Evolutionary conservation across 2,329 filamentous ascomycete genomes (phyloP), one percentile per base, ranked within the genome.

Genomic region (Huntiella abstrusa): DNA sequence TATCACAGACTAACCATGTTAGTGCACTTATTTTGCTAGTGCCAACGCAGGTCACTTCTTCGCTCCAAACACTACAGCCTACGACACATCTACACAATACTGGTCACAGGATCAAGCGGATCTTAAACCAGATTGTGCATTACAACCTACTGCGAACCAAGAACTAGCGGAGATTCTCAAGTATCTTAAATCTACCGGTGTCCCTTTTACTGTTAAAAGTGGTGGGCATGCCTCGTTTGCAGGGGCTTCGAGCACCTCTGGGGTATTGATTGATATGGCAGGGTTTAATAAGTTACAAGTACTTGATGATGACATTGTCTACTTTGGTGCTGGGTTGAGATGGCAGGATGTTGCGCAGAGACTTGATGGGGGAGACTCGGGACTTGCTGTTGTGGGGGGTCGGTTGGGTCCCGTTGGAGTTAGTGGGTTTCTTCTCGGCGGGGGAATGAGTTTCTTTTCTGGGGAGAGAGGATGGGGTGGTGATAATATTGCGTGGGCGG

Each of bases 291-390:
- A 28, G 22, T 28, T 28, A 10, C 6, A 28, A 28, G 22, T 28
- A 28, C 22, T 28, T 7, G 22, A 28, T 28, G 8, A 28, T 10
- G 22, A 28, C 3, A 28, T 28, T 10, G 22, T 28, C 57, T 36
- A 42, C 12, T 56, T 71, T 11, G 68, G 67, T 0, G 54, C 64
- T 0, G 70, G 68, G 2, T 60, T 60, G n/a, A 57, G 61, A 4
- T 73, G 68, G 69, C 48, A 48, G 1, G 47, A 51, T 6, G 52
- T 56, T 3, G 57, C 57, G 19, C 47, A 49, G 11, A 35, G 47
- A 4, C 46, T 59, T 5, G 52, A 54, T 13, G 53, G 56, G 22
- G 22, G 22, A 28, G 22, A 28, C 4, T 51, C 62, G 16, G 58
- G 58, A 1, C 53, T 67, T 8, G 56, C 60, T 1, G 64, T 67